A percentile compares a stretch with the other conserved stretches of the same genome.
Conservation (phyloP, 1,139 yeast genomes). For the Meyerozyma guilliermondii region DNA sequence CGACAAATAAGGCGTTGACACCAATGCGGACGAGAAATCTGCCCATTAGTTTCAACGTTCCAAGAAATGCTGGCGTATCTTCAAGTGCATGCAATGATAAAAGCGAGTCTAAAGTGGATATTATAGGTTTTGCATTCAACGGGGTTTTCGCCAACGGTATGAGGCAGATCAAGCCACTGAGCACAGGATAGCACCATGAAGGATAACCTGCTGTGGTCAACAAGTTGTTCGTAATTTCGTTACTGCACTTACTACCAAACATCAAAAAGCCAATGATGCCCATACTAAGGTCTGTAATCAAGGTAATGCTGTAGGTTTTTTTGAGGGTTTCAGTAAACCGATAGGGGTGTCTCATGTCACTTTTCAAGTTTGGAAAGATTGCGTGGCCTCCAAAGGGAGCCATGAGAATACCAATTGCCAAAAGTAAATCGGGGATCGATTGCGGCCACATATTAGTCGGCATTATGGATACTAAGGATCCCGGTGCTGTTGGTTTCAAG, state of each 20-base stretch:
- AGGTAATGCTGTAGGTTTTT: constrained; percentile 50
- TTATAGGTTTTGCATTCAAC: constrained; percentile 79
- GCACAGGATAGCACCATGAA: constrained; percentile 50
- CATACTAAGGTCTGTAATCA: constrained; percentile 67
- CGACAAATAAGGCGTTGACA: constrained; percentile 48
- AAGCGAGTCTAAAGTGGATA: constrained; percentile 51
- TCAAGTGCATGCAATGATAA: constrained; percentile 10
- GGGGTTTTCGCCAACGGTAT: constrained; percentile 89
- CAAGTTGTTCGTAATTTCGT: constrained; percentile 79
- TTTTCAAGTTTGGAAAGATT: constrained; percentile 52
- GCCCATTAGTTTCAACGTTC: constrained; percentile 6
- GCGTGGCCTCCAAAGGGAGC: constrained; percentile 67
- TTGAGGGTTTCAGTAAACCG: constrained; percentile 36
- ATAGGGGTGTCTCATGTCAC: constrained; percentile 54
- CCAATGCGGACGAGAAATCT: constrained; percentile 30
- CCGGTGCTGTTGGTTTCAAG: constrained; percentile 35
- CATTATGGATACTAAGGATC: constrained; percentile 37
- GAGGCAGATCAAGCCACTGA: constrained; percentile 70
- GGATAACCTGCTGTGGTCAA: constrained; percentile 74
- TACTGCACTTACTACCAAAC: constrained; percentile 75
- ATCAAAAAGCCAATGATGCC: constrained; percentile 79
- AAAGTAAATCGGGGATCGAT: constrained; percentile 33
- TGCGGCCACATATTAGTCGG: constrained; percentile 47
- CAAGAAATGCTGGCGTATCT: constrained; percentile 1
- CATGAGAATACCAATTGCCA: constrained; percentile 52